Evolutionary conservation across 2,329 filamentous ascomycete species (phyloP).

Genomic region (Botrytis medusae): DNA sequence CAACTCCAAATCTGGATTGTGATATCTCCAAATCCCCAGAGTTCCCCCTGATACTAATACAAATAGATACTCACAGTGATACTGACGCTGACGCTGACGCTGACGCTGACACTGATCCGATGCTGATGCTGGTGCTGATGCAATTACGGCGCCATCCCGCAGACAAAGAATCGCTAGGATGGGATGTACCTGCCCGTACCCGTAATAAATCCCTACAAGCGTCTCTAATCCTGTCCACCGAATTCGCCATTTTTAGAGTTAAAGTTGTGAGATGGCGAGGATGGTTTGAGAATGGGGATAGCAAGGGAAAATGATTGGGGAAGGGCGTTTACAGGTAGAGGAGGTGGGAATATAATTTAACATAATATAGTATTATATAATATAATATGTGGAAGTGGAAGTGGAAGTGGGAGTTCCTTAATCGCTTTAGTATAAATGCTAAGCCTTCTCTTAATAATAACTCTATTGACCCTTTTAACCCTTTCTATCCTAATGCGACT

Average conservation of each 20-base stretch:
- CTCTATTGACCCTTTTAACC: neutral
- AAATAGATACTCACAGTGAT: neutral
- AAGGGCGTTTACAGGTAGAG: too few species aligned
- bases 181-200: neutral
- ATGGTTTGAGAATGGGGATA: neutral
- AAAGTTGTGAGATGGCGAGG: neutral
- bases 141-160: conserved; percentile 11
- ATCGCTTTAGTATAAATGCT: neutral
- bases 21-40: neutral
- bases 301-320: neutral
- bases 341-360: neutral
- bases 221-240: neutral
- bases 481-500: neutral
- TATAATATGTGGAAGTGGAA: too few species aligned
- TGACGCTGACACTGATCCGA: neutral
- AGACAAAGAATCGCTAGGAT: neutral
- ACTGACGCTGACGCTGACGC: neutral
- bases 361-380: too few species aligned
- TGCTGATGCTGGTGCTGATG: neutral
- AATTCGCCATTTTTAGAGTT: conserved; percentile 15
- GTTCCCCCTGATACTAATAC: neutral
- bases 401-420: too few species aligned
- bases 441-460: neutral
- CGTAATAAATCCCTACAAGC: neutral
- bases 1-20: neutral